Conservation (phyloP, 331 rosid species). For the Malus hybrid region DNA sequence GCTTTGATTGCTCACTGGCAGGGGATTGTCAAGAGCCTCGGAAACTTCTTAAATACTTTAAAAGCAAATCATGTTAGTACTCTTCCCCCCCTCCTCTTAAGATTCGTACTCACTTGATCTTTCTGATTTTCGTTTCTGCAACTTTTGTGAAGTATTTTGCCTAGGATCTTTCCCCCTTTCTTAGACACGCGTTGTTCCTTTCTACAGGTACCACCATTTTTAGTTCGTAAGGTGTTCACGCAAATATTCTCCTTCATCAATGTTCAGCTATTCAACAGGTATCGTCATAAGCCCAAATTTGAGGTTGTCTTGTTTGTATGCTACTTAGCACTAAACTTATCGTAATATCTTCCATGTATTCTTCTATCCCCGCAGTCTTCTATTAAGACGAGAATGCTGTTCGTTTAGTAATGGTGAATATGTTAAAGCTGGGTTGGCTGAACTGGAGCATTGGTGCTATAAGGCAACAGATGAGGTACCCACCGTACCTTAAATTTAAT, state of each 20-base stretch:
- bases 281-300: conserved; percentile 10
- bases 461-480: conserved; percentile 79
- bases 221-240: conserved; percentile 84
- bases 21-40: conserved; percentile 75
- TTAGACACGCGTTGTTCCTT: background rate
- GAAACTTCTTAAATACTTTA: conserved; percentile 60
- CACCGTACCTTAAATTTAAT: background rate
- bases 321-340: background rate
- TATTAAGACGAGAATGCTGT: conserved; percentile 83
- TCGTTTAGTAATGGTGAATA: conserved; percentile 88
- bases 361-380: conserved; percentile 39
- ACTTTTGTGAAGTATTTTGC: background rate
- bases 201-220: conserved; percentile 76
- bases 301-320: conserved; percentile 3
- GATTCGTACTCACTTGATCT: background rate
- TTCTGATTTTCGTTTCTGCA: background rate
- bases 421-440: conserved; percentile 86
- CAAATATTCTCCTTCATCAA: conserved; percentile 86
- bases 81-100: background rate
- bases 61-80: conserved; percentile 63
- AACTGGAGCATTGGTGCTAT: conserved; percentile 77
- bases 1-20: conserved; percentile 90
- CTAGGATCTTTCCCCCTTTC: background rate
- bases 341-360: background rate
- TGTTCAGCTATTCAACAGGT: conserved; percentile 90